These are phyloP conservation scores for Backusella macrospora DNA, from an alignment of 192 early-diverging fungal genomes.

Conservation along the genomic window DNA sequence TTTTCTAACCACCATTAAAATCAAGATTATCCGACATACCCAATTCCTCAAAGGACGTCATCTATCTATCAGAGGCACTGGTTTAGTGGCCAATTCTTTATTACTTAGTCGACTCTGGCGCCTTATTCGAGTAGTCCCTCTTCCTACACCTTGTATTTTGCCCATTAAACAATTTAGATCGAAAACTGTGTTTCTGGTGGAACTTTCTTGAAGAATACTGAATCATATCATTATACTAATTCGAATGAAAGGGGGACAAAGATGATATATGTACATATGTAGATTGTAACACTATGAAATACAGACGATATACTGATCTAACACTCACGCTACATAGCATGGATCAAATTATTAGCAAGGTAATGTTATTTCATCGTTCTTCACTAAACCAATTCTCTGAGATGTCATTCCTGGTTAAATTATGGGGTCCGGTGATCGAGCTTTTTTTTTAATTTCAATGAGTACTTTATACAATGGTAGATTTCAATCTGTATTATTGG, in stretches of 20 bases:
- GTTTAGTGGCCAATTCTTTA: neutral
- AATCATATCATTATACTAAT: constrained; percentile 17
- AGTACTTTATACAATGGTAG: constrained; percentile 22
- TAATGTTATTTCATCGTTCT: constrained; percentile 12
- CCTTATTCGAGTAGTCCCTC: neutral
- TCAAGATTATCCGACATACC: no score
- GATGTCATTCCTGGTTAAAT: constrained; percentile 21
- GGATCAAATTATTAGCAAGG: constrained; percentile 21
- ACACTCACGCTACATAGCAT: constrained; percentile 19
- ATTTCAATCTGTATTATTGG: constrained; percentile 11
- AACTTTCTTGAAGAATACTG: constrained; percentile 17
- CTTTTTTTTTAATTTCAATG: constrained; percentile 21
- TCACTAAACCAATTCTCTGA: constrained; percentile 22
- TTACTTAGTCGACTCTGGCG: neutral
- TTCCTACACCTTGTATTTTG: no score
- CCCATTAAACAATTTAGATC: constrained; percentile 9
- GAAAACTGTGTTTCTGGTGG: constrained; percentile 13
- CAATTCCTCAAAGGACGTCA: neutral
- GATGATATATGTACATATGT: constrained; percentile 17
- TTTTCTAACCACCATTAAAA: no score
- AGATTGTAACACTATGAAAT: constrained; percentile 13
- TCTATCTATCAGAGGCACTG: neutral
- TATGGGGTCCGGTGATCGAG: constrained; percentile 10
- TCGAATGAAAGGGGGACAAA: constrained; percentile 19
- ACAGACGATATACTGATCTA: constrained; percentile 8